Evolutionary conservation across 257 asterid genomes (phyloP).

Genomic region (Apocynum venetum): DNA sequence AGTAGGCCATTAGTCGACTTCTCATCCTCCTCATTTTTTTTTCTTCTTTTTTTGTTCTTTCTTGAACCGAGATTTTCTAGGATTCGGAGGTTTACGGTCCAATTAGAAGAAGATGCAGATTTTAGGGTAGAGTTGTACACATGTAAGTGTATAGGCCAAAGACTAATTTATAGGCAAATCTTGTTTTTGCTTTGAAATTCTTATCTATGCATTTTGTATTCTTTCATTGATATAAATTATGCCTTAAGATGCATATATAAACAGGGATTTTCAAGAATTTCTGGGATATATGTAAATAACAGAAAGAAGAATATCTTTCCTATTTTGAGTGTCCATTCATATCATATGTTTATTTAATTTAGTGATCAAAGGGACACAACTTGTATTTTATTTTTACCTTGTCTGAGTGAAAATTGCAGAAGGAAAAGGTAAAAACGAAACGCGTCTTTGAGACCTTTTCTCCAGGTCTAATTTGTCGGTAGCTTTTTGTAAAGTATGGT

Average conservation of each 20-base stretch:
- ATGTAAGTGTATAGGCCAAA: conserved; percentile 16
- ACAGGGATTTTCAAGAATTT: not conserved
- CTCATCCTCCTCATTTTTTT: not conserved
- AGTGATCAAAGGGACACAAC: no score
- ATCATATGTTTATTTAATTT: no score
- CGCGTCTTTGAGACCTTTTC: conserved; percentile 22
- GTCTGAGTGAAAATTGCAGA: conserved; percentile 2
- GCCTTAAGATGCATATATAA: not conserved
- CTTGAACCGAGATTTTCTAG: not conserved
- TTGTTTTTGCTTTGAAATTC: not conserved
- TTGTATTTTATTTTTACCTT: not conserved
- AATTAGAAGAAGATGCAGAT: not conserved
- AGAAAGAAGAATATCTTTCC: not conserved
- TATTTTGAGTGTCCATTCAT: no score
- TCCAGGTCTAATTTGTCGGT: conserved; percentile 24
- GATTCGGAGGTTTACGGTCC: no score
- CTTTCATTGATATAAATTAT: conserved; percentile 11
- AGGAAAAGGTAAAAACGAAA: not conserved
- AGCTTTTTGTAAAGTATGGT: conserved; percentile 21
- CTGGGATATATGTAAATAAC: not conserved
- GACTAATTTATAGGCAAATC: not conserved
- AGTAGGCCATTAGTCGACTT: conserved; percentile 39
- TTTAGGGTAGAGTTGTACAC: conserved; percentile 16
- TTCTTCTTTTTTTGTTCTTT: not conserved
- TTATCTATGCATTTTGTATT: conserved; percentile 10